Evolutionary conservation across 2,329 filamentous ascomycete species (phyloP).

Genomic region (Blastomyces parvus): DNA sequence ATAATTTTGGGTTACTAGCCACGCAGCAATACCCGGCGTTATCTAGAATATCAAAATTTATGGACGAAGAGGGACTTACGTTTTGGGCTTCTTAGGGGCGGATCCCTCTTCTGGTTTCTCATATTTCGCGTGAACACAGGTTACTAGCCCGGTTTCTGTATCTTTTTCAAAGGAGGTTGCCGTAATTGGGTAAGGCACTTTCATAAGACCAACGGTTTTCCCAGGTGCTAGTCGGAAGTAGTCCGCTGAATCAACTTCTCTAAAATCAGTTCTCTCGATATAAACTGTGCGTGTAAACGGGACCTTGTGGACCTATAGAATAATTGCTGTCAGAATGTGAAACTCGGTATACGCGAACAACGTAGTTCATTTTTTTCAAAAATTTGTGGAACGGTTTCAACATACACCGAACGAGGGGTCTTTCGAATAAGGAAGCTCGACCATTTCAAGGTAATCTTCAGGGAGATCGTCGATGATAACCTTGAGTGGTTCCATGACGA

Average conservation of each 20-base stretch:
- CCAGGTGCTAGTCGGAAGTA: slow-evolving; percentile 71
- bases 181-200: slow-evolving; percentile 60
- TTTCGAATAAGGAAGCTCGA: slow-evolving; percentile 71
- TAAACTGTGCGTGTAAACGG: slow-evolving; percentile 70
- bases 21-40: background rate
- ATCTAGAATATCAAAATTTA: background rate
- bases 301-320: slow-evolving; percentile 37
- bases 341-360: slow-evolving; percentile 18
- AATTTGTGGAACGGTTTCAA: slow-evolving; percentile 1
- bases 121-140: slow-evolving; percentile 55
- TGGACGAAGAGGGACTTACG: slow-evolving; percentile 38
- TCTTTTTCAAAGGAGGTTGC: slow-evolving; percentile 61
- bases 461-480: slow-evolving; percentile 60
- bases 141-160: slow-evolving; percentile 53
- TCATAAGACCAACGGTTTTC: slow-evolving; percentile 63
- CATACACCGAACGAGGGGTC: slow-evolving; percentile 46
- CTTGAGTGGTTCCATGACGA: slow-evolving; percentile 75
- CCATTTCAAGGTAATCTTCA: slow-evolving; percentile 54
- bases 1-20: background rate
- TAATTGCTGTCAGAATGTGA: background rate
- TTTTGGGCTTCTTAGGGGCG: slow-evolving; percentile 56
- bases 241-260: slow-evolving; percentile 59
- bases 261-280: slow-evolving; percentile 73
- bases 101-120: slow-evolving; percentile 59
- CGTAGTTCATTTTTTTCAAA: background rate